Evolutionary conservation across 2,329 filamentous ascomycete genomes (phyloP).

Genomic region (Zasmidium cellare): DNA sequence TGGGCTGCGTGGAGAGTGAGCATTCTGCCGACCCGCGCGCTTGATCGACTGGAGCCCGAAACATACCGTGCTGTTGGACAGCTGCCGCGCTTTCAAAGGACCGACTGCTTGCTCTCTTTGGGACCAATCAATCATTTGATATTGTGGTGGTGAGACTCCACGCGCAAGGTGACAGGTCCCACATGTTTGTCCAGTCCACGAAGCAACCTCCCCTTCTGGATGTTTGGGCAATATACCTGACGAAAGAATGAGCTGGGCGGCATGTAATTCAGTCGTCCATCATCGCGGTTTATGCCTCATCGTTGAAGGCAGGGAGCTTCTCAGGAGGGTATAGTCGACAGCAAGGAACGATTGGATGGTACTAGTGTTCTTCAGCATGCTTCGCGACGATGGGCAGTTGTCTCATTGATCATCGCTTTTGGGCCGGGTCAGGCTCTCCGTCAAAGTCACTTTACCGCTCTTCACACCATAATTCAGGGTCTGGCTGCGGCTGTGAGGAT

Average conservation of each 20-base stretch:
- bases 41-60: background rate
- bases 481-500: no score
- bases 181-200: background rate
- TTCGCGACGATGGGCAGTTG: no score
- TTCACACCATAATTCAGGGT: no score
- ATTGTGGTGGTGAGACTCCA: background rate
- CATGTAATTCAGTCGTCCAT: background rate
- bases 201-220: background rate
- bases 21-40: constrained; percentile 8
- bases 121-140: background rate
- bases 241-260: background rate
- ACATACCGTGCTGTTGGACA: background rate
- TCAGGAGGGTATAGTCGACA: no score
- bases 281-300: background rate
- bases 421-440: no score
- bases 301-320: background rate
- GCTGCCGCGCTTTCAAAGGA: background rate
- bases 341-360: no score
- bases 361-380: no score
- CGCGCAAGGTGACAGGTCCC: background rate
- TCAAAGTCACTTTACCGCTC: no score
- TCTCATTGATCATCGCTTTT: no score
- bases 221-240: background rate
- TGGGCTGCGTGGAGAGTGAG: background rate
- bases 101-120: background rate